Base-by-base conservation (phyloP, 202 grass and related monocot species). In the Panicum hallii region DNA sequence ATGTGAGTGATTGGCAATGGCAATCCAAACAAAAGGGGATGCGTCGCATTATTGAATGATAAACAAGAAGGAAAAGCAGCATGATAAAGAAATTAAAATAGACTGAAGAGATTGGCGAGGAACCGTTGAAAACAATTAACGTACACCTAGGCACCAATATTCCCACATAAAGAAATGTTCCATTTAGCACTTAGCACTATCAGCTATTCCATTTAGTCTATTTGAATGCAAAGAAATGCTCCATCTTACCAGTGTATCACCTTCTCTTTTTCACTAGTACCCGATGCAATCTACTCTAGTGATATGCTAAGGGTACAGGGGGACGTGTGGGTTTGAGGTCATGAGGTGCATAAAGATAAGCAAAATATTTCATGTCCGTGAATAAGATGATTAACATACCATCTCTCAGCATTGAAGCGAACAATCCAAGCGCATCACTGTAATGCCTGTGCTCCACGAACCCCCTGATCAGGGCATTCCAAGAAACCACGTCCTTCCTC, bases 391-490 rank as follows among this genome's bases (percentile, higher is more conserved):
- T 8, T 41, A 20, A 32, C 84, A 69, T 97, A 97, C 92, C 95
- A 11, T 93, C 84, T 78, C 79, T 84, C 74, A 91, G 57, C 90
- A 97, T 94, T 7, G 74, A 90, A 12, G 77, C 43, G 52, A 94
- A 88, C 60, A 88, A 63, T 61, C 78, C 83, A 77, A 93, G 88
- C 0, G 92, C 90, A 40, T 88, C 85, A n/a, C 53, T 49, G 22
- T 62, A 70, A 70, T 91, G 75, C 44, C 76, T 82, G 1, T 80
- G 84, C 74, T 89, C 90, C 3, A 89, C 92, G 85, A 76, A 84
- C 12, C 95, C 95, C 73, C 90, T 86, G 36, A 94, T 78, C 23
- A 97, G 57, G 16, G 92, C 86, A 88, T 97, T 97, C 95, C 92
- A 97, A 2, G 90, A 78, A 41, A 97, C 92, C 36, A 88, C 68